phyloP scores from a whole-genome alignment of 2,329 filamentous ascomycete genomes.

The Aspergillus chevalieri region DNA sequence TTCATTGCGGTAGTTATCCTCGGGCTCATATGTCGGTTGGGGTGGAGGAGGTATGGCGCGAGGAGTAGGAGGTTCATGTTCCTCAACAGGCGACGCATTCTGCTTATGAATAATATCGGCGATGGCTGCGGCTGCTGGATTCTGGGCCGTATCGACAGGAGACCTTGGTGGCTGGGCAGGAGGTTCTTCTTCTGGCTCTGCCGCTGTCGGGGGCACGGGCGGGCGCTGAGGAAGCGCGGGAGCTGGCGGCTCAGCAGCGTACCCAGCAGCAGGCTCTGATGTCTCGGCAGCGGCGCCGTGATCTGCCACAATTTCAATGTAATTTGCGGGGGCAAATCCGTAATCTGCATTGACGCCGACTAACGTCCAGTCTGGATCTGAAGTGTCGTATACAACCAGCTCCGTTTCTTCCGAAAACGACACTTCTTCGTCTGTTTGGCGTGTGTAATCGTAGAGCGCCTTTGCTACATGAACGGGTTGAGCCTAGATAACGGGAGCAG shows the following conservation, averaged over 20 bases:
- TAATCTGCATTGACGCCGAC: conserved; percentile 79
- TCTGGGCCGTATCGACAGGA: conserved; percentile 42
- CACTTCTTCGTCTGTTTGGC: conserved; percentile 95
- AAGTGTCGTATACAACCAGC: conserved; percentile 78
- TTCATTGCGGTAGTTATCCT: conserved; percentile 52
- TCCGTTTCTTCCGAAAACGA: conserved; percentile 86
- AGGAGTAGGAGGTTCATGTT: conserved; percentile 21
- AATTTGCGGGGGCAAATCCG: conserved; percentile 93
- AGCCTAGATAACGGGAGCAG: conserved; percentile 43
- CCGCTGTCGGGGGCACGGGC: conserved; percentile 2
- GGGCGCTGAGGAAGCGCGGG: conserved; percentile 19
- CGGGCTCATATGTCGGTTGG: conserved; percentile 58
- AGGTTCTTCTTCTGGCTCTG: conserved; percentile 13
- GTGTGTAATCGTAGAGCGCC: conserved; percentile 95
- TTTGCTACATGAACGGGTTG: conserved; percentile 64
- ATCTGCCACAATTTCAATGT: conserved; percentile 66
- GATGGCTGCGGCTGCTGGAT: conserved; percentile 53
- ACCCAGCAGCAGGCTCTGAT: not conserved
- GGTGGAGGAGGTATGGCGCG: conserved; percentile 31
- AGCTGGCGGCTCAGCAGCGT: conserved; percentile 15
- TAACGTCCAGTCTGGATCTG: conserved; percentile 94
- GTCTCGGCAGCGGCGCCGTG: conserved; percentile 40
- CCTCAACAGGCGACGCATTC: conserved; percentile 27
- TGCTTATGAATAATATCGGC: conserved; percentile 43
- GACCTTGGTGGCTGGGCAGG: conserved; percentile 22